These are phyloP conservation scores for Malus hybrid DNA, from an alignment of 331 rosid genomes.

Conservation along the genomic window DNA sequence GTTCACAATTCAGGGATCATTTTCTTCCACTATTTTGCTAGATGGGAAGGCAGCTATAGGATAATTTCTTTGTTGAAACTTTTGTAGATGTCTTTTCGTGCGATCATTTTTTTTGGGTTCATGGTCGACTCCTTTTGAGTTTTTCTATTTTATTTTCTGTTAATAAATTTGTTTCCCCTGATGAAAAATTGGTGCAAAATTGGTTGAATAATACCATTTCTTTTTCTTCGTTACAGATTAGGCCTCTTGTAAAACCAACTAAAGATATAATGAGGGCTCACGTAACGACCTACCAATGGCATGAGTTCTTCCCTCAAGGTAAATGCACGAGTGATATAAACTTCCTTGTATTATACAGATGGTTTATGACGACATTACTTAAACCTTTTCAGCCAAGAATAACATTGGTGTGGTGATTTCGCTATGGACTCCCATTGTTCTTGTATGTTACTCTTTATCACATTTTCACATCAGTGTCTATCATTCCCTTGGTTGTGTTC, in stretches of 20 bases:
- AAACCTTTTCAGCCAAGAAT: constrained; percentile 56
- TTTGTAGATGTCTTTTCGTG: not conserved
- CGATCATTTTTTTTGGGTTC: not conserved
- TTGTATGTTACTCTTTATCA: constrained; percentile 49
- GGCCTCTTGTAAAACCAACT: constrained; percentile 87
- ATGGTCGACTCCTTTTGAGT: not conserved
- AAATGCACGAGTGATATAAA: constrained; percentile 18
- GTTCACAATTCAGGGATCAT: not conserved
- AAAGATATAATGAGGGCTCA: constrained; percentile 56
- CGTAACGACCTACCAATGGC: constrained; percentile 55
- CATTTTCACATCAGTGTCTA: constrained; percentile 2
- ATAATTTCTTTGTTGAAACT: not conserved
- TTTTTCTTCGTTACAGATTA: constrained; percentile 55
- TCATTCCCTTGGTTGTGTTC: constrained; percentile 11
- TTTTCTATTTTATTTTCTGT: not conserved
- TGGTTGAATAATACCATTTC: constrained; percentile 8
- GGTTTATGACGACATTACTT: constrained; percentile 24
- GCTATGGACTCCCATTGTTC: constrained; percentile 85
- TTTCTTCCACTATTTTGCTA: not conserved
- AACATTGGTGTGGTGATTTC: constrained; percentile 89
- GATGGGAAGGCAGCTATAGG: not conserved
- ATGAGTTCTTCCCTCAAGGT: constrained; percentile 96
- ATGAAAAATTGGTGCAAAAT: not conserved
- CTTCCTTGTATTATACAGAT: constrained; percentile 3
- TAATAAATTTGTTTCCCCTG: not conserved